Evolutionary conservation across 345 rosid genomes (phyloP), one percentile per base, ranked within the genome.

Genomic region (Tarenaya hassleriana): DNA sequence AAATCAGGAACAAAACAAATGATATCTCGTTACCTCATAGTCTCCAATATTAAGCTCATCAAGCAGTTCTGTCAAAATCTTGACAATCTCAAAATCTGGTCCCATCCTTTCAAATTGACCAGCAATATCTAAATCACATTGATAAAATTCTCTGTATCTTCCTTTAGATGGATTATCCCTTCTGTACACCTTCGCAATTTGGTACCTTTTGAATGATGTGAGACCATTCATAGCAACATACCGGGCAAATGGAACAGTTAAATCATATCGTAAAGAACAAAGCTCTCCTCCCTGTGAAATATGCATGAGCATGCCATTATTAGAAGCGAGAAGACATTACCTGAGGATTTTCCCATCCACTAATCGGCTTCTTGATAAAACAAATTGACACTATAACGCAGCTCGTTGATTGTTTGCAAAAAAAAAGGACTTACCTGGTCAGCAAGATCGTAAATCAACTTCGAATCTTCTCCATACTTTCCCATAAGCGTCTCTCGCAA

Each of bases 151-250:
- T n/a, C 91, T 82, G 58, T 72, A 92, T 70, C 98, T 75, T 43
- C 95, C 97, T 68, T 85, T 88, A 32, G 97, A 78, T 34, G 98
- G 97, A 50, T 92, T 92, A 66, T 92, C 98, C 48, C 98, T 81
- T 68, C 97, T 69, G 65, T 86, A 85, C 27, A 88, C 95, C 60
- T 88, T 85, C 32, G 89, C 95, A 64, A 92, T 81, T 63, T 88
- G 95, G 73, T 85, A 77, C 56, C 97, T 76, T 74, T 77, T 88
- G 51, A 85, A 76, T 20, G 95, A 79, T 7, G 86, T 75, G 62
- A 79, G 73, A 40, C 94, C 87, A 73, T 88, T 85, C 91, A 83
- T 81, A 46, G 97, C 97, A 75, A 88, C 85, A 56, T 74, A 79
- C 56, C 97, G 73, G 38, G 94, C 94, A 79, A 92, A 92, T 41